Evolutionary conservation across 441 rosid species (phyloP).

Genomic region (Biscutella auriculata): DNA sequence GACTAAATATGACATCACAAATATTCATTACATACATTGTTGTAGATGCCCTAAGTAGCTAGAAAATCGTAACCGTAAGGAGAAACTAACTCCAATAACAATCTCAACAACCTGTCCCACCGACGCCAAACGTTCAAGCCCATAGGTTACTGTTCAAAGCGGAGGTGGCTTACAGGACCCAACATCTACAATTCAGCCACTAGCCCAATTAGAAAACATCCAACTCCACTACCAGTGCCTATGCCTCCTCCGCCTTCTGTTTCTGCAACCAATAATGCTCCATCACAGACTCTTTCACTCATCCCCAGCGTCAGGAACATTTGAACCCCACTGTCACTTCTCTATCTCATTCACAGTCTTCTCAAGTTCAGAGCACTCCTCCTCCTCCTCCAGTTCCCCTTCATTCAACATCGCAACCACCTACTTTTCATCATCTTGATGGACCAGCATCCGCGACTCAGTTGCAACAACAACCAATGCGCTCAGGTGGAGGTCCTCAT

Average conservation of each 20-base stretch:
- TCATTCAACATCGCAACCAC: constrained; percentile 52
- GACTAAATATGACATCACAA: too few relatives aligned
- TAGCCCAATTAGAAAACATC: constrained; percentile 46
- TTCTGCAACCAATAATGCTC: constrained; percentile 40
- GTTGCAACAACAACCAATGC: constrained; percentile 55
- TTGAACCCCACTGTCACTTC: constrained; percentile 37
- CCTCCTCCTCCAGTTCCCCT: constrained; percentile 37
- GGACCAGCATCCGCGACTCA: constrained; percentile 47
- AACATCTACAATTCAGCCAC: constrained; percentile 33
- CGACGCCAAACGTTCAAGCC: constrained; percentile 40
- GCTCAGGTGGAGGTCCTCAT: constrained; percentile 44
- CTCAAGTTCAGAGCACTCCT: constrained; percentile 42
- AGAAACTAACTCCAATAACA: too few relatives aligned
- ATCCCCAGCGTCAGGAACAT: constrained; percentile 59
- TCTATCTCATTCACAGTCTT: constrained; percentile 43
- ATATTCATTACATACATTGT: too few relatives aligned
- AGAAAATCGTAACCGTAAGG: too few relatives aligned
- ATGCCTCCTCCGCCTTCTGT: constrained; percentile 37
- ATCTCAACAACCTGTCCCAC: constrained; percentile 40
- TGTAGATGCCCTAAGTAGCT: too few relatives aligned
- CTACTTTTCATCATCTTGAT: constrained; percentile 57
- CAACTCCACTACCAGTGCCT: constrained; percentile 38
- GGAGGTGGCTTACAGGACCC: constrained; percentile 43
- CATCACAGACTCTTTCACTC: constrained; percentile 47
- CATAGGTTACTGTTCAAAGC: constrained; percentile 31